These are phyloP conservation scores for Dendrobium officinale DNA, from an alignment of 106 monocot genomes.

Conservation along the genomic window DNA sequence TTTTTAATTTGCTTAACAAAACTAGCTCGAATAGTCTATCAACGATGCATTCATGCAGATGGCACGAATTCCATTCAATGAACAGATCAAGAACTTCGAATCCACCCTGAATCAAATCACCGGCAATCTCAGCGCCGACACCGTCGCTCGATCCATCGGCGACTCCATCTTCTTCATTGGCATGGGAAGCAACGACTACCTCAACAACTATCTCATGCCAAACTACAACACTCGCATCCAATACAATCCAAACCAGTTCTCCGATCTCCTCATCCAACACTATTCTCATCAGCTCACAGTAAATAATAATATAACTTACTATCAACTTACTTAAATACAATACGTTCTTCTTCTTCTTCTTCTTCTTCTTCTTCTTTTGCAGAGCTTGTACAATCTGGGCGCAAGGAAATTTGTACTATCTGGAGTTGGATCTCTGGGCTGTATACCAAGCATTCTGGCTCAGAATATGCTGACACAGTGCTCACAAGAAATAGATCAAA, in stretches of 20 bases:
- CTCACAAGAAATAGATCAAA: conserved; percentile 40
- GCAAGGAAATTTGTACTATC: conserved; percentile 59
- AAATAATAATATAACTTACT: background rate
- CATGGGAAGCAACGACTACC: conserved; percentile 95
- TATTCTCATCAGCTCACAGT: conserved; percentile 59
- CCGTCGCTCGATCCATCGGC: conserved; percentile 24
- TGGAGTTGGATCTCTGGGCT: conserved; percentile 60
- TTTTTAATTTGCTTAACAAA: no score
- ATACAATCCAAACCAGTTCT: conserved; percentile 60
- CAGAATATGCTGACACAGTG: conserved; percentile 29
- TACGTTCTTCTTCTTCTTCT: no score
- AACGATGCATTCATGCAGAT: conserved; percentile 23
- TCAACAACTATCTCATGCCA: conserved; percentile 91
- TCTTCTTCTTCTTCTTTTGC: background rate
- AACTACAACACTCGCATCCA: conserved; percentile 62
- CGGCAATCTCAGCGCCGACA: conserved; percentile 33
- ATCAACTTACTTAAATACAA: no score
- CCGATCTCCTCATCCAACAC: conserved; percentile 58
- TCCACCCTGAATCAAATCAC: conserved; percentile 54
- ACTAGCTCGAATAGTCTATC: no score
- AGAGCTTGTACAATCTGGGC: conserved; percentile 82
- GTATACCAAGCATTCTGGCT: conserved; percentile 82
- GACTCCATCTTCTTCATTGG: conserved; percentile 71
- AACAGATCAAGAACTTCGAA: conserved; percentile 82
- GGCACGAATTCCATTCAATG: conserved; percentile 73